phyloP scores from a whole-genome alignment of 495 filamentous ascomycete species.

The Penicillium tannophilum region DNA sequence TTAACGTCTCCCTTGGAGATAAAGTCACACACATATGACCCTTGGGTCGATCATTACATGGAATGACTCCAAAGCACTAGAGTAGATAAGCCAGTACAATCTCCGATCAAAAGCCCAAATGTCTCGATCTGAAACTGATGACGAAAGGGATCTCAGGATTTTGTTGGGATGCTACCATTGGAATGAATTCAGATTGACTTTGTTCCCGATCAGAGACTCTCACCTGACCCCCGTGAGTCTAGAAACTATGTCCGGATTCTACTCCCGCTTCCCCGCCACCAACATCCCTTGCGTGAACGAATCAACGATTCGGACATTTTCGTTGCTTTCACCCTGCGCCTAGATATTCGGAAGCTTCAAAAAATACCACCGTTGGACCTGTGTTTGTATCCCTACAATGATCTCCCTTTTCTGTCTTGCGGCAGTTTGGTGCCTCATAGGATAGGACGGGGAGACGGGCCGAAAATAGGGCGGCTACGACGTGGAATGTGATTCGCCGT shows the following conservation, averaged over 20 bases:
- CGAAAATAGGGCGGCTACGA: slow-evolving; percentile 19
- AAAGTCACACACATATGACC: slow-evolving; percentile 3
- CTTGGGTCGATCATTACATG: background rate
- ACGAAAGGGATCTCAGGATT: background rate
- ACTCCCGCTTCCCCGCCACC: slow-evolving; percentile 22
- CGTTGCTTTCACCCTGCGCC: background rate
- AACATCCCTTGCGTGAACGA: slow-evolving; percentile 28
- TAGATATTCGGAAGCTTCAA: slow-evolving; percentile 6
- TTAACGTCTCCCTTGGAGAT: background rate
- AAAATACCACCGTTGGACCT: slow-evolving; percentile 6
- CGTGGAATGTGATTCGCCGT: slow-evolving; percentile 26
- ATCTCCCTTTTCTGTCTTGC: background rate
- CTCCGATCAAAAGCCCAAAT: background rate
- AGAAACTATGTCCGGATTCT: slow-evolving; percentile 25
- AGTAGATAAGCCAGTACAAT: background rate
- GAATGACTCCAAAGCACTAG: background rate
- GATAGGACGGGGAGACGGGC: slow-evolving; percentile 18
- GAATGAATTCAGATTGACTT: slow-evolving; percentile 22
- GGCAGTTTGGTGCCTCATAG: slow-evolving; percentile 1
- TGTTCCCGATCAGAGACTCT: slow-evolving; percentile 14
- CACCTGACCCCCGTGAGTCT: slow-evolving; percentile 22
- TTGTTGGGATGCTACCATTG: background rate
- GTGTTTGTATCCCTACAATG: slow-evolving; percentile 2
- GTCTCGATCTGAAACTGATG: background rate
- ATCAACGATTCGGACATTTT: slow-evolving; percentile 16